A percentile compares a stretch with the other conserved stretches of the same genome.
phyloP scores from a whole-genome alignment of 139 green algal species.

The Dunaliella primolecta region DNA sequence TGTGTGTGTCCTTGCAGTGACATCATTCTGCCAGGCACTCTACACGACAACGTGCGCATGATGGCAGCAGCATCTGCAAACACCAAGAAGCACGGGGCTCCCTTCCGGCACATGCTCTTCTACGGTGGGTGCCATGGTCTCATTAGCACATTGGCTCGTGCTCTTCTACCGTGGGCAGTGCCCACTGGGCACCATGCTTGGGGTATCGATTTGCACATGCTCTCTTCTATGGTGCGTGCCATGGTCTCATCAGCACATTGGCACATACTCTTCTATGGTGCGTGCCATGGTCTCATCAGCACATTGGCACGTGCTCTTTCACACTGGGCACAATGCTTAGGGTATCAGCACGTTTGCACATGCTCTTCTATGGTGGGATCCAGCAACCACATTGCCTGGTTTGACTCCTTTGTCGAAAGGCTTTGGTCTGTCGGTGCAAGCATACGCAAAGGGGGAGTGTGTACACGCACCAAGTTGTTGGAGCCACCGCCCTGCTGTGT shows the following conservation, averaged over 20 bases:
- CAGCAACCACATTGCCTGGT: no score
- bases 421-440: no score
- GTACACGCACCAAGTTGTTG: no score
- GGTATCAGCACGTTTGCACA: no score
- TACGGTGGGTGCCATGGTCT: slow-evolving; percentile 68
- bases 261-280: slow-evolving; percentile 90
- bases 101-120: slow-evolving; percentile 96
- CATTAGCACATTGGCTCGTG: slow-evolving; percentile 93
- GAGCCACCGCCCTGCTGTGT: no score
- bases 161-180: slow-evolving; percentile 71
- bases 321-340: slow-evolving; percentile 33
- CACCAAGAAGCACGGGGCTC: slow-evolving; percentile 86
- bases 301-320: slow-evolving; percentile 92
- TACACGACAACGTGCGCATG: slow-evolving; percentile 85
- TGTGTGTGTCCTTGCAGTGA: slow-evolving; percentile 44
- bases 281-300: slow-evolving; percentile 58
- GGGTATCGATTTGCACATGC: slow-evolving; percentile 94
- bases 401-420: no score
- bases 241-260: no score
- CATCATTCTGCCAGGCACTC: slow-evolving; percentile 71
- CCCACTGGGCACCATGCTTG: no score
- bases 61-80: slow-evolving; percentile 87
- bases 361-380: slow-evolving; percentile 79
- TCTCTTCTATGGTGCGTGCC: slow-evolving; percentile 74
- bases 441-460: no score